Conservation (phyloP, 2,329 filamentous ascomycete genomes). For the Colletotrichum sojae region DNA sequence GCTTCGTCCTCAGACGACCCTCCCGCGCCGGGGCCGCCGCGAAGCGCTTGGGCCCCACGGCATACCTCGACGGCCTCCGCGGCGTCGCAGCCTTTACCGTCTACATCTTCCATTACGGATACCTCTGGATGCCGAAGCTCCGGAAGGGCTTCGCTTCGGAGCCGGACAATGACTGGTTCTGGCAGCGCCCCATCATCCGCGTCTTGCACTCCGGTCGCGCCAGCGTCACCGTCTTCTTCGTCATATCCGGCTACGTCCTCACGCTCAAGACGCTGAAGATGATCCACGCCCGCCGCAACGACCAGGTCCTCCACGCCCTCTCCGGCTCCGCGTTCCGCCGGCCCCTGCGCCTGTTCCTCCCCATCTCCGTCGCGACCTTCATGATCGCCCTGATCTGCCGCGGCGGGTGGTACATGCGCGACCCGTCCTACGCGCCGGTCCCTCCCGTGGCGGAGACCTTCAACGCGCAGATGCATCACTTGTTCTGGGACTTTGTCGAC, state of each 20-base stretch:
- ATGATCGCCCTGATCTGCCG: conserved; percentile 53
- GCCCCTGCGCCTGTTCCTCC: conserved; percentile 65
- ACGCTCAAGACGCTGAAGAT: conserved; percentile 65
- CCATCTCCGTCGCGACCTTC: conserved; percentile 65
- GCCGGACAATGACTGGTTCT: conserved; percentile 59
- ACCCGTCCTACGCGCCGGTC: not conserved
- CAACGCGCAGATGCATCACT: conserved; percentile 60
- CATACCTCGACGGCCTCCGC: conserved; percentile 71
- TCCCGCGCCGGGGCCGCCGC: not conserved
- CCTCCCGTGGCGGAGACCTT: conserved; percentile 38
- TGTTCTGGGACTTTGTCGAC: conserved; percentile 52
- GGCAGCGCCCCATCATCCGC: conserved; percentile 66
- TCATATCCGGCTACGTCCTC: conserved; percentile 74
- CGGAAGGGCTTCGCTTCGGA: conserved; percentile 55
- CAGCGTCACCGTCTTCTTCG: conserved; percentile 73
- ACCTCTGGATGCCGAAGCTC: conserved; percentile 32
- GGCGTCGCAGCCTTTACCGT: conserved; percentile 69
- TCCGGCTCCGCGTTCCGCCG: conserved; percentile 66
- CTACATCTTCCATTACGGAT: conserved; percentile 66
- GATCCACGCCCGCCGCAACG: conserved; percentile 51
- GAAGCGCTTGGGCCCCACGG: conserved; percentile 58
- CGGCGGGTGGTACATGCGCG: conserved; percentile 8
- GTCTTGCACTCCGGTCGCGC: conserved; percentile 68
- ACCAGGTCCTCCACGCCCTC: conserved; percentile 59
- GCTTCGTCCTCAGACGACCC: not conserved